A percentile compares a stretch with the other conserved stretches of the same genome.
phyloP scores from a whole-genome alignment of 2,329 filamentous ascomycete genomes.

The Colletotrichum tabaci region DNA sequence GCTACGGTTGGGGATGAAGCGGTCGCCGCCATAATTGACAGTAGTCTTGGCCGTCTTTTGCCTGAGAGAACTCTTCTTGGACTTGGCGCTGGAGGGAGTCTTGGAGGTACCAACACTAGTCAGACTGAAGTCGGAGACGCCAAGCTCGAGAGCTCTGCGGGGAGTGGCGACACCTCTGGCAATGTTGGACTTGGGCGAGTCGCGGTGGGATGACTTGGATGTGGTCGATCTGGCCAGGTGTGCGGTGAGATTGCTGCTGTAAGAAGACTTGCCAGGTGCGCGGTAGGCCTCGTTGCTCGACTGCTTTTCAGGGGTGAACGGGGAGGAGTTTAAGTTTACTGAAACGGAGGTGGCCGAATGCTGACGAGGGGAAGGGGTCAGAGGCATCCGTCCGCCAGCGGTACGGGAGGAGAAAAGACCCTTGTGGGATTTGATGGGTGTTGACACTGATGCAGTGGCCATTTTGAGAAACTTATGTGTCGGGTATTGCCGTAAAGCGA shows the following conservation, averaged over 20 bases:
- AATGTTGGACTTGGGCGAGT: constrained; percentile 98
- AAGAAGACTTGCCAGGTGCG: constrained; percentile 79
- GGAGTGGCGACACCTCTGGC: constrained; percentile 82
- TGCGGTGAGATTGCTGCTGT: constrained; percentile 83
- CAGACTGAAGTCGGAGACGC: constrained; percentile 92
- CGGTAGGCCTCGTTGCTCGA: constrained; percentile 64
- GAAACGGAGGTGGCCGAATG: constrained; percentile 65
- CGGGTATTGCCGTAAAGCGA: constrained; percentile 51
- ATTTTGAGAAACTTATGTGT: constrained; percentile 68
- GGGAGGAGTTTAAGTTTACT: constrained; percentile 75
- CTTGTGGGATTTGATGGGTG: constrained; percentile 94
- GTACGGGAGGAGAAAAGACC: constrained; percentile 93
- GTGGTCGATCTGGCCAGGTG: constrained; percentile 81
- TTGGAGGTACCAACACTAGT: constrained; percentile 82
- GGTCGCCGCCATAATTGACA: constrained; percentile 84
- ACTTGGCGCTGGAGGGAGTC: constrained; percentile 71
- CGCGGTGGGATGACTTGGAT: constrained; percentile 77
- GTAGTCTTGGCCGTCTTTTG: constrained; percentile 80
- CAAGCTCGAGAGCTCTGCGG: constrained; percentile 86
- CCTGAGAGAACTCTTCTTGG: constrained; percentile 67
- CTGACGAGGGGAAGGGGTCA: constrained; percentile 90
- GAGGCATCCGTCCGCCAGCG: constrained; percentile 92
- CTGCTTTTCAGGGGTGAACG: constrained; percentile 80
- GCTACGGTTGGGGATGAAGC: constrained; percentile 95
- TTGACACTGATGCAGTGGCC: constrained; percentile 86